Base-by-base conservation (phyloP, 164 flowering plant genomes). In the Chimonanthus salicifolius region DNA sequence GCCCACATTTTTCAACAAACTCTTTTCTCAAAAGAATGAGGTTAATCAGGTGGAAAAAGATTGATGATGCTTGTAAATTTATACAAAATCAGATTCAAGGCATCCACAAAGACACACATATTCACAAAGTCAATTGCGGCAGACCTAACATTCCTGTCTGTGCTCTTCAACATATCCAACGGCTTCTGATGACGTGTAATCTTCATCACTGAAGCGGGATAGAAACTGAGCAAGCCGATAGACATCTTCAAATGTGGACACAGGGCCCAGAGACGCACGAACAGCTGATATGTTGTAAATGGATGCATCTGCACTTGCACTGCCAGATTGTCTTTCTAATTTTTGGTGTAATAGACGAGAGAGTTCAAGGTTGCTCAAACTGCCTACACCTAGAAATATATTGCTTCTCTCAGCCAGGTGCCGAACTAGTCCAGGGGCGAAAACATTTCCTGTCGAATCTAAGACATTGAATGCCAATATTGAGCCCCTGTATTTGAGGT, bases 381-480 rank as follows among this genome's bases (percentile, higher is more conserved):
- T 6, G 64, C 64, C 47, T 6, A 46, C 11, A 16, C 73, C 73
- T 16, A 71, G 64, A 58, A 58, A 58, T 6, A 71, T 71, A 49
- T 71, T 71, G 72, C 44, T 58, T 58, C 21, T 71, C 47, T 58
- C 64, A 44, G 73, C 73, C 48, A 71, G 7, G 48, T 64, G 47
- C 62, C 47, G 73, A 71, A 71, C 65, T 3, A 71, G 62, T 3
- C 73, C 73, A 5, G 73, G 46, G 9, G 73, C 33, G 10, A 71
- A 71, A 45, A 46, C 65, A 60, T 71, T 58, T n/a, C 73, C 73
- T 4, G 73, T 71, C 1, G 73, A 71, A 60, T 71, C 73, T 58
- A 58, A 58, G 11, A 71, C 64, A n/a, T 58, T 60, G 73, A 71
- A 71, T 71, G n/a, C 73, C 73, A 71, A 60, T 49, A 71, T 71